phyloP scores from a whole-genome alignment of 2,329 filamentous ascomycete genomes.

The Aspergillus fumigatiaffinis region DNA sequence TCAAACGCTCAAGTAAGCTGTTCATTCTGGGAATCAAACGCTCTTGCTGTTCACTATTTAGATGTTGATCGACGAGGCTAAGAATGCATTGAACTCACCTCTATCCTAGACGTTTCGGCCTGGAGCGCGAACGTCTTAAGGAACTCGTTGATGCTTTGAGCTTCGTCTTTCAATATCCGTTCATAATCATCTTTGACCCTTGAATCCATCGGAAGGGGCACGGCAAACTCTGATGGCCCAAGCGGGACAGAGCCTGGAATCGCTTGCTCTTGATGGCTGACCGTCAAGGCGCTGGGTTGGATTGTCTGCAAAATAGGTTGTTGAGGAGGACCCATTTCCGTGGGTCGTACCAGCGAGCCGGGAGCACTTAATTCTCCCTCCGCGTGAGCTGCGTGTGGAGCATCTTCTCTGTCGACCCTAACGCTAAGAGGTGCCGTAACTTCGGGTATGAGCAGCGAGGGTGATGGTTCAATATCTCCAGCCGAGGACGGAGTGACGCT shows the following conservation, averaged over 20 bases:
- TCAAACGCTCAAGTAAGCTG: conserved; percentile 33
- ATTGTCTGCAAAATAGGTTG: conserved; percentile 30
- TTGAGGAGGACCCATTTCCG: conserved; percentile 22
- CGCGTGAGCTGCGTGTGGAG: conserved; percentile 12
- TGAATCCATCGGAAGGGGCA: conserved; percentile 42
- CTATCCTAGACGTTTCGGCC: conserved; percentile 9
- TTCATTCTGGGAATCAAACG: conserved; percentile 29
- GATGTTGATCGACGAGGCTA: neutral
- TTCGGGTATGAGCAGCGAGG: conserved; percentile 25
- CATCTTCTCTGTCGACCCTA: conserved; percentile 28
- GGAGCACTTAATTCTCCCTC: conserved; percentile 21
- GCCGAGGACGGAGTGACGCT: conserved; percentile 41
- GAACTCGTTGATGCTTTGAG: conserved; percentile 28
- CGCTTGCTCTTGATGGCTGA: conserved; percentile 22
- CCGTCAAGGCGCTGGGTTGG: conserved; percentile 35
- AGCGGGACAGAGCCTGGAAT: conserved; percentile 32
- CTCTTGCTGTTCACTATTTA: conserved; percentile 22
- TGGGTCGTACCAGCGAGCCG: conserved; percentile 24
- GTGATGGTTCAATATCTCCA: conserved; percentile 36
- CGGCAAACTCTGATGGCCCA: conserved; percentile 38
- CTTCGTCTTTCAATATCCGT: conserved; percentile 25
- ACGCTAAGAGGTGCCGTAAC: conserved; percentile 33
- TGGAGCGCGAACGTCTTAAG: conserved; percentile 18
- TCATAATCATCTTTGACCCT: conserved; percentile 43
- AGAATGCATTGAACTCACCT: conserved; percentile 21